Conservation (phyloP, 306 rosid genomes). For the Cucurbita moschata region DNA sequence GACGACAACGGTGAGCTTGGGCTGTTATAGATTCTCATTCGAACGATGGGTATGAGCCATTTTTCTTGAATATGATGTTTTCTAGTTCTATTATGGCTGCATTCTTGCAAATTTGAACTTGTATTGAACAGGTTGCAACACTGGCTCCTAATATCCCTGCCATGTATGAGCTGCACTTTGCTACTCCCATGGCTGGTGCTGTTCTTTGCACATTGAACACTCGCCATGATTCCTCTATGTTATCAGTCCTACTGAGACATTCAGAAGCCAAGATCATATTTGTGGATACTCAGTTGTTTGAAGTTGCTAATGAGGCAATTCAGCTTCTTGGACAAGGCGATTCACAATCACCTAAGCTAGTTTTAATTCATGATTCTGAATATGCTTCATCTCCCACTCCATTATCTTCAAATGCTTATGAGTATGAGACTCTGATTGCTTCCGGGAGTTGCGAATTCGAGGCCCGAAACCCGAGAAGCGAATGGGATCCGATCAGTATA, state of each 20-base stretch:
- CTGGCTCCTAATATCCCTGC: slow-evolving; percentile 76
- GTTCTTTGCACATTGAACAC: slow-evolving; percentile 58
- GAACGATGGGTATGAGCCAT: neutral
- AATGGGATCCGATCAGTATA: slow-evolving; percentile 70
- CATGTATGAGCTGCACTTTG: slow-evolving; percentile 88
- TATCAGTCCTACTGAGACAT: slow-evolving; percentile 39
- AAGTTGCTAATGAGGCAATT: slow-evolving; percentile 42
- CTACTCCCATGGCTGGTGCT: slow-evolving; percentile 89
- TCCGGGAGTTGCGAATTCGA: slow-evolving; percentile 32
- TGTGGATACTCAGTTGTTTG: slow-evolving; percentile 51
- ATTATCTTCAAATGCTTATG: slow-evolving; percentile 18
- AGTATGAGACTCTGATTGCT: slow-evolving; percentile 44
- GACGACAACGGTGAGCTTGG: no score
- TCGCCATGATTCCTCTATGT: slow-evolving; percentile 46
- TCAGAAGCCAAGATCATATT: slow-evolving; percentile 63
- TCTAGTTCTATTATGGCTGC: neutral
- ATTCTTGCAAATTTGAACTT: neutral
- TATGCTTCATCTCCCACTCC: neutral
- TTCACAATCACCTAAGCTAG: slow-evolving; percentile 31
- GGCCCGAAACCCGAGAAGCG: slow-evolving; percentile 39
- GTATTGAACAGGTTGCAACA: slow-evolving; percentile 56
- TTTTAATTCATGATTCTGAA: slow-evolving; percentile 35
- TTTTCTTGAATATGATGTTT: neutral
- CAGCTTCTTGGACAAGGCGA: slow-evolving; percentile 18
- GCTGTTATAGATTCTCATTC: neutral